Evolutionary conservation across 495 filamentous ascomycete genomes (phyloP).

Genomic region (Rhypophila decipiens): DNA sequence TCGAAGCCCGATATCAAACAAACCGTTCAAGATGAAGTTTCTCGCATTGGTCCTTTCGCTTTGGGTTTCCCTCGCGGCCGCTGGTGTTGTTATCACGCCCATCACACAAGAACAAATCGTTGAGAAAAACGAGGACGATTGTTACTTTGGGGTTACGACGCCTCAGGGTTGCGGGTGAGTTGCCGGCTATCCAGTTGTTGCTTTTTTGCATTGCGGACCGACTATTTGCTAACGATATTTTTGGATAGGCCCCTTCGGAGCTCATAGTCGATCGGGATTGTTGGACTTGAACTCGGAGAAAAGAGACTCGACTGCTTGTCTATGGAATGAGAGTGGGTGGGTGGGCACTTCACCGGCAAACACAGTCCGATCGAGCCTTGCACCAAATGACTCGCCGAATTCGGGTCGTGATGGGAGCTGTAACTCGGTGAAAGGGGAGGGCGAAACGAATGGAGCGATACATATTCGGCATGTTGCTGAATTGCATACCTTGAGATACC

Average conservation of each 20-base stretch:
- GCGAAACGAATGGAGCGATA: too few relatives aligned
- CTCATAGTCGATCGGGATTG: too few relatives aligned
- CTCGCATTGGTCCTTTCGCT: slow-evolving; percentile 26
- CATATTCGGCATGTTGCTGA: too few relatives aligned
- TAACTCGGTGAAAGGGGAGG: too few relatives aligned
- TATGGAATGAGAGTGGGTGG: too few relatives aligned
- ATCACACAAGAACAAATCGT: slow-evolving; percentile 39
- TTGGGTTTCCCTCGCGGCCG: slow-evolving; percentile 37
- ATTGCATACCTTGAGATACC: too few relatives aligned
- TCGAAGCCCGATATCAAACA: neutral
- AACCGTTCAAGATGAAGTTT: slow-evolving; percentile 29
- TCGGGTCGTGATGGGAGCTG: too few relatives aligned
- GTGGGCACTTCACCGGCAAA: too few relatives aligned
- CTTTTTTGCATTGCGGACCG: neutral
- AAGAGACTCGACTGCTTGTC: too few relatives aligned
- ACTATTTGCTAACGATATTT: neutral
- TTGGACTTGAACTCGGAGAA: too few relatives aligned
- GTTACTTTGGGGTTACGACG: slow-evolving; percentile 44
- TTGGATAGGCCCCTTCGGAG: neutral
- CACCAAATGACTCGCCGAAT: too few relatives aligned
- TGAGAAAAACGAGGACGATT: slow-evolving; percentile 32
- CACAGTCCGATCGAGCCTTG: too few relatives aligned
- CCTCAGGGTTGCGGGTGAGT: slow-evolving; percentile 44
- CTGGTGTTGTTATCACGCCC: slow-evolving; percentile 41
- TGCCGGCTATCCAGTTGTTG: neutral